phyloP scores from a whole-genome alignment of 306 rosid genomes.

The Fragaria nilgerrensis region DNA sequence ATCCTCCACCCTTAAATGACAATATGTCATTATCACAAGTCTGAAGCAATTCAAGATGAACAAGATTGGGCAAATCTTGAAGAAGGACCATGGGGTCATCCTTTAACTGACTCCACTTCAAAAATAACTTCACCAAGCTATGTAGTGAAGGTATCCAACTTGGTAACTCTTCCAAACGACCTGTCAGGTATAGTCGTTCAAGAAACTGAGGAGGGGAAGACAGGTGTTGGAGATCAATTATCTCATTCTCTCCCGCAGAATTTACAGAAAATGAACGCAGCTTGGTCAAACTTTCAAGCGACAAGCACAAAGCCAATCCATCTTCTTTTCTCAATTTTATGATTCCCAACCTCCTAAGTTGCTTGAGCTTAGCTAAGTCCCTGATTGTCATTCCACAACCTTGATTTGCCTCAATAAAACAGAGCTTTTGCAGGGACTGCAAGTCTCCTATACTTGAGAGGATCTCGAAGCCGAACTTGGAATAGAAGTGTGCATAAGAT shows the following conservation, averaged over 20 bases:
- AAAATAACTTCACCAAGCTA: constrained; percentile 24
- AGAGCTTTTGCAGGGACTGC: constrained; percentile 35
- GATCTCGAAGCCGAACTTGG: constrained; percentile 29
- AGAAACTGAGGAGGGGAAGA: constrained; percentile 38
- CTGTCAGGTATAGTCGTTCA: constrained; percentile 36
- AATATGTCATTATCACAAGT: constrained; percentile 46
- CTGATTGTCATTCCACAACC: constrained; percentile 1
- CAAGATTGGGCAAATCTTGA: constrained; percentile 29
- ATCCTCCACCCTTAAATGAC: constrained; percentile 46
- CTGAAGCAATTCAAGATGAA: constrained; percentile 40
- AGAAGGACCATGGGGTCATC: constrained; percentile 32
- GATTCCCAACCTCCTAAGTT: constrained; percentile 37
- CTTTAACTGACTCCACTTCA: constrained; percentile 32
- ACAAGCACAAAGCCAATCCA: constrained; percentile 31
- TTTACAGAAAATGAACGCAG: constrained; percentile 30
- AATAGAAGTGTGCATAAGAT: constrained; percentile 10
- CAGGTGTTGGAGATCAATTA: constrained; percentile 34
- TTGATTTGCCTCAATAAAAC: constrained; percentile 28
- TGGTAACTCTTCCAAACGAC: constrained; percentile 38
- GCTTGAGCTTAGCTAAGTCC: constrained; percentile 32
- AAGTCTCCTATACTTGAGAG: constrained; percentile 24
- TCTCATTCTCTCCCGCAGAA: constrained; percentile 21
- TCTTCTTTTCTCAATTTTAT: constrained; percentile 25
- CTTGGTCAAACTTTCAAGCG: constrained; percentile 21
- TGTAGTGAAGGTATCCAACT: constrained; percentile 37